Base-by-base conservation (phyloP, 306 rosid genomes). In the Vachellia pachyceras region DNA sequence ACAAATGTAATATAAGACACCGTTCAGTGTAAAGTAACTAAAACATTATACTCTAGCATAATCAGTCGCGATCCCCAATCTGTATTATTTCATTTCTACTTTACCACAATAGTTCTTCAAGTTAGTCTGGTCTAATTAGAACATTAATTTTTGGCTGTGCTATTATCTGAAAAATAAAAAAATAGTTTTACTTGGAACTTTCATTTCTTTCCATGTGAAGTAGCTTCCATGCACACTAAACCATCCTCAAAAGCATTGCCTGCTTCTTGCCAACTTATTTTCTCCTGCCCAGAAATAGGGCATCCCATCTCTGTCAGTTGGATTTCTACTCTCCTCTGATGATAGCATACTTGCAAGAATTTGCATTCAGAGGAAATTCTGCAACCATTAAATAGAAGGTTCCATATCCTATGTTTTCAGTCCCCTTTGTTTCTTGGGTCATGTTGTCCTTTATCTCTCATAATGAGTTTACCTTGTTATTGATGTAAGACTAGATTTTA, bases 61-160 rank as follows among this genome's bases (percentile, higher is more conserved):
- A n/a, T 73, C 65, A 23, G 35, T 72, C 78, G 61, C 58, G 41
- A 71, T 44, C 69, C 39, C 66, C 79, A 72, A 50, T 82, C 25
- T 85, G 76, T 22, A 78, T 18, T 29, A 10, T 17, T 63, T 49
- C 33, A 22, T 60, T 61, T 79, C 68, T 63, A 39, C 33, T 7
- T 29, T 71, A 22, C 9, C 5, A 35, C 64, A n/a, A 22, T 55
- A 55, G 33, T 55, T 54, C 11, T 49, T n/a, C n/a, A n/a, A 20
- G 63, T 55, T 55, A 55, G 63, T 4, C 63, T 55, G 3, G 25
- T 6, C 29, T 55, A 55, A 20, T 18, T 55, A 7, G n/a, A 20
- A 55, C 29, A 55, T 47, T 0, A 47, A 6, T 6, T 55, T 20
- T 7, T 55, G 10, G 63, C 11, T 55, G 63, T 55, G 63, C 29